Conservation (phyloP, 805 yeast species). For the Candida silvatica region DNA sequence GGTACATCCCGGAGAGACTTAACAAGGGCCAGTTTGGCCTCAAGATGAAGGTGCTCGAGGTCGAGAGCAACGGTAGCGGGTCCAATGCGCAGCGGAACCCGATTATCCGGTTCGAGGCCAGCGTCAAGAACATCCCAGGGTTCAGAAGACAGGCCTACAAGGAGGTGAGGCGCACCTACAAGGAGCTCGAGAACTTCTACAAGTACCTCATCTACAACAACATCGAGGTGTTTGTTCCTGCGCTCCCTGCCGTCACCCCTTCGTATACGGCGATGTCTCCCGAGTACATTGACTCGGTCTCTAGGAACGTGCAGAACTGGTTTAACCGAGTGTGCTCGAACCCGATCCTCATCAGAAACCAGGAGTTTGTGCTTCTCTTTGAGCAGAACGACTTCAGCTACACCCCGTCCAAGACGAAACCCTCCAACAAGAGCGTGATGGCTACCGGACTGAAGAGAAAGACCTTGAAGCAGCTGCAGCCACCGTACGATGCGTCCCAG, state of each 20-base stretch:
- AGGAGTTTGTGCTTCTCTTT: constrained; percentile 72
- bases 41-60: constrained; percentile 47
- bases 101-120: constrained; percentile 61
- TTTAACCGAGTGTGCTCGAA: constrained; percentile 62
- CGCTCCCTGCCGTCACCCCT: constrained; percentile 68
- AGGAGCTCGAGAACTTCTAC: constrained; percentile 69
- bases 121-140: constrained; percentile 52
- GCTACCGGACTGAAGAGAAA: constrained; percentile 85
- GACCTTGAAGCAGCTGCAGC: constrained; percentile 83
- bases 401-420: constrained; percentile 30
- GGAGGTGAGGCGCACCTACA: constrained; percentile 71
- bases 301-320: constrained; percentile 72
- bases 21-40: constrained; percentile 32
- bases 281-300: constrained; percentile 59
- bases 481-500: constrained; percentile 82
- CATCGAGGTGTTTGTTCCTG: constrained; percentile 89
- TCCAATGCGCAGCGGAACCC: constrained; percentile 62
- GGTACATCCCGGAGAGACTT: constrained; percentile 43
- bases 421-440: constrained; percentile 32
- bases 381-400: constrained; percentile 30
- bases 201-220: constrained; percentile 72
- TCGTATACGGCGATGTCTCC: constrained; percentile 79
- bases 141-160: constrained; percentile 64
- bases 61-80: constrained; percentile 58
- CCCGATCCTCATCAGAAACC: constrained; percentile 79